These are phyloP conservation scores for Botrytis squamosa DNA, from an alignment of 2,329 filamentous ascomycete genomes.

Conservation along the genomic window DNA sequence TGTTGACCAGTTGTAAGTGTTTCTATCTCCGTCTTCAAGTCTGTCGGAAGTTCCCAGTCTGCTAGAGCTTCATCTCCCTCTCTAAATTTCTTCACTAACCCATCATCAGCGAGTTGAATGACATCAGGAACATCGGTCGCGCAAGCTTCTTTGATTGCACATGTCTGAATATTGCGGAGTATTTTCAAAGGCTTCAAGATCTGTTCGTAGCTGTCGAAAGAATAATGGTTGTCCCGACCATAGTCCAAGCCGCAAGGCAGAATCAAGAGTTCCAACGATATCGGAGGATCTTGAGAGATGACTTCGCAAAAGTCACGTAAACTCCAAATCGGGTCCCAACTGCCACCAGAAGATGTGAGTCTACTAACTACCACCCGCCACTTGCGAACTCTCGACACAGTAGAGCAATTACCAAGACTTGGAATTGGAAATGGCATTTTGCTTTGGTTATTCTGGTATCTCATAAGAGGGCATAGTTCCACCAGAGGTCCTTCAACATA, in stretches of 20 bases:
- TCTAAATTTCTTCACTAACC: neutral
- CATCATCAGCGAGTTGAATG: neutral
- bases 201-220: neutral
- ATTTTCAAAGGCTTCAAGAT: slow-evolving; percentile 3
- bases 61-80: neutral
- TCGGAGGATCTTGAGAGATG: neutral
- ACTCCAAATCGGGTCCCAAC: neutral
- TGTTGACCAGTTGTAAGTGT: neutral
- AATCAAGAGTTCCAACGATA: neutral
- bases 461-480: slow-evolving; percentile 16
- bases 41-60: neutral
- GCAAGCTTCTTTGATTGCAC: neutral
- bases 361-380: slow-evolving; percentile 16
- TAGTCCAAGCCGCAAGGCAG: neutral
- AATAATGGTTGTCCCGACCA: neutral
- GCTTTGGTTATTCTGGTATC: neutral
- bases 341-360: neutral
- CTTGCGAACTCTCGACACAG: neutral
- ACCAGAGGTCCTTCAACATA: neutral
- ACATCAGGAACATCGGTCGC: slow-evolving; percentile 8
- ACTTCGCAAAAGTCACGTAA: slow-evolving; percentile 3
- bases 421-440: neutral
- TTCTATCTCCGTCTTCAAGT: neutral
- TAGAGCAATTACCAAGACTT: neutral
- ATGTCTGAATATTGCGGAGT: slow-evolving; percentile 1